Percentiles rank a stretch among this genome's conserved stretches.
Conservation (phyloP, 1,139 yeast species). For the Kurtzmaniella quercitrusa region DNA sequence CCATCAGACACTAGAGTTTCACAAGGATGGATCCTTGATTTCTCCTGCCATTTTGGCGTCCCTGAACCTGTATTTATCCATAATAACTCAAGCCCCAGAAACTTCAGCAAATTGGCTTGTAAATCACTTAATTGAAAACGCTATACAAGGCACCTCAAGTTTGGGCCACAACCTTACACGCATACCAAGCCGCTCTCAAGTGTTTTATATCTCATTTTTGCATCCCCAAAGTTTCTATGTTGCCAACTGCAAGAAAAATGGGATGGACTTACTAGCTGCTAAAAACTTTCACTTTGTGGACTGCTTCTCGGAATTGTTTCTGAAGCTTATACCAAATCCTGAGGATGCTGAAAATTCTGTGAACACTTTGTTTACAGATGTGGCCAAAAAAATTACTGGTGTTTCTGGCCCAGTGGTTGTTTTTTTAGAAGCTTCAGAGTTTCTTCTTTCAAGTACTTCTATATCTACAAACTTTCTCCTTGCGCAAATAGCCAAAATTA, state of each 20-base stretch:
- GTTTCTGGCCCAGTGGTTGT: conserved; percentile 19
- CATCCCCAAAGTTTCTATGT: conserved; percentile 34
- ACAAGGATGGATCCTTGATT: conserved; percentile 50
- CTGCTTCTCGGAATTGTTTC: conserved; percentile 39
- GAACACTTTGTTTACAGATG: conserved; percentile 13
- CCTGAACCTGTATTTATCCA: conserved; percentile 25
- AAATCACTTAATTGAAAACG: conserved; percentile 43
- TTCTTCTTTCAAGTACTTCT: conserved; percentile 42
- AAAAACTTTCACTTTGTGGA: conserved; percentile 41
- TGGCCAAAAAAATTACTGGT: conserved; percentile 17
- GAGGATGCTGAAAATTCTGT: conserved; percentile 11
- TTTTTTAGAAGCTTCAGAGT: conserved; percentile 48
- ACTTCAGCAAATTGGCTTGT: conserved; percentile 69
- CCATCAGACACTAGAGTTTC: conserved; percentile 55
- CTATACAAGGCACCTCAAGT: conserved; percentile 38
- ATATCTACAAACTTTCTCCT: conserved; percentile 32
- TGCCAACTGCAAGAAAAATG: conserved; percentile 41
- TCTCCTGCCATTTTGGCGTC: conserved; percentile 21
- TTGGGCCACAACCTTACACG: conserved; percentile 31
- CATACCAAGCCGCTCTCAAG: conserved; percentile 13
- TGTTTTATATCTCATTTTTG: conserved; percentile 40
- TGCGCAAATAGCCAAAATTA: conserved; percentile 30
- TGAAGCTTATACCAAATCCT: conserved; percentile 23
- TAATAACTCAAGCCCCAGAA: conserved; percentile 56
- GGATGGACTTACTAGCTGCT: conserved; percentile 30